Base-by-base conservation (phyloP, 2,329 filamentous ascomycete genomes). In the Sporothrix variecibatus region DNA sequence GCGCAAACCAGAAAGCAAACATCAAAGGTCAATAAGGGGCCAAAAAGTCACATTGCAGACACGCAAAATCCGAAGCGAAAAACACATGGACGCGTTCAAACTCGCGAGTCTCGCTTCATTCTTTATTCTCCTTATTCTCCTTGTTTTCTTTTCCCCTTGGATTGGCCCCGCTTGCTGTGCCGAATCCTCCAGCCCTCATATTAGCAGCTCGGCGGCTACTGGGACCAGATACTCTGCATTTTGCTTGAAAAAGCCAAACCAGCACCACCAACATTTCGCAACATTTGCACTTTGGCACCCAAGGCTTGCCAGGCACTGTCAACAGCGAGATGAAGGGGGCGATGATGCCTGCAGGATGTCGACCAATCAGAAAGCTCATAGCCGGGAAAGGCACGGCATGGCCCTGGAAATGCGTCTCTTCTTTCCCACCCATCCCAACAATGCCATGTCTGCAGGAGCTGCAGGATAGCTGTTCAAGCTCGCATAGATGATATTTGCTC, bases 291-390 rank as follows among this genome's bases (percentile, higher is more conserved):
- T 17, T 20, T 20, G 12, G 6, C 43, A 17, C 2, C 43, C 43
- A 17, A 15, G 15, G 40, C 15, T 49, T 49, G 2, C 43, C 43
- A 49, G 65, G 46, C 46, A 28, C 68, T 43, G 68, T 58, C 51
- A 40, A 43, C 49, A 43, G 51, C 34, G 68, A 71, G 67, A 69
- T 69, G 68, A 71, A 70, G 51, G 51, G 51, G 67, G 28, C 68
- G 51, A 58, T 34, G 34, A 43, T 28, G 9, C 34, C 46, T 53
- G 28, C 43, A 31, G 34, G 31, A 17, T 26, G 28, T 23, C 28
- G 20, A 15, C 68, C 68, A 71, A 71, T 46, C 68, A 60, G 20
- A 53, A 28, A 6, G 9, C 31, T 26, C 20, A 2, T 28, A 34
- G 20, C 49, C 20, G 7, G 28, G 31, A 15, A 70, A 26, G 28